These are phyloP conservation scores for Mycena chlorophos DNA, from an alignment of 768 basidiomycete species.

Conservation along the genomic window DNA sequence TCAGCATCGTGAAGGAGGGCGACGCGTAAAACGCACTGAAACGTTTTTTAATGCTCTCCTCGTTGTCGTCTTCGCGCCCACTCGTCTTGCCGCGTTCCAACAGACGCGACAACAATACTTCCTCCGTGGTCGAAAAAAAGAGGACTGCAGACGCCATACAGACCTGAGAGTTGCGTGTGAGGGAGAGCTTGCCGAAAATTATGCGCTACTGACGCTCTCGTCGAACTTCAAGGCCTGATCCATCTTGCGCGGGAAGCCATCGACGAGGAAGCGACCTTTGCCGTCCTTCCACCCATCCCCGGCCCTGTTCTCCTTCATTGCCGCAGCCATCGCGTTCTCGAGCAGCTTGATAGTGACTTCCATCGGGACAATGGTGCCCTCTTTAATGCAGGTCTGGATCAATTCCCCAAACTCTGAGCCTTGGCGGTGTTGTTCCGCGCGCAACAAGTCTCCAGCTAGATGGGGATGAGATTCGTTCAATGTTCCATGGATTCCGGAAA, in stretches of 20 bases:
- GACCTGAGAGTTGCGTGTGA: slow-evolving; percentile 48
- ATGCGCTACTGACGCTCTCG: slow-evolving; percentile 55
- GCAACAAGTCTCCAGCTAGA: slow-evolving; percentile 93
- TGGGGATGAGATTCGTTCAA: slow-evolving; percentile 11
- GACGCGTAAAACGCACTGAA: slow-evolving; percentile 60
- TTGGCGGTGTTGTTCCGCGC: slow-evolving; percentile 87
- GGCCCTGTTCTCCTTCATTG: slow-evolving; percentile 44
- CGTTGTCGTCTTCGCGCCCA: slow-evolving; percentile 94
- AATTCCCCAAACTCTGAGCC: slow-evolving; percentile 81
- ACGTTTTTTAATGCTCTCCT: slow-evolving; percentile 93
- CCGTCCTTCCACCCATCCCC: slow-evolving; percentile 68
- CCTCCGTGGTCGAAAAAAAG: slow-evolving; percentile 85
- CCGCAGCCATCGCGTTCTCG: slow-evolving; percentile 83
- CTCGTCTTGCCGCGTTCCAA: slow-evolving; percentile 91
- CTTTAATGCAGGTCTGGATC: slow-evolving; percentile 85
- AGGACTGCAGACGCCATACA: slow-evolving; percentile 79
- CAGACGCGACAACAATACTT: slow-evolving; percentile 83
- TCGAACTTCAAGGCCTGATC: slow-evolving; percentile 95
- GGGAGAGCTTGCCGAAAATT: background rate
- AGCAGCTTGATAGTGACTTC: slow-evolving; percentile 95
- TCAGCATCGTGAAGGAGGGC: background rate
- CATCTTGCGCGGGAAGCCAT: slow-evolving; percentile 98
- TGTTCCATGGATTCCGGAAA: background rate
- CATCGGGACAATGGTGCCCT: slow-evolving; percentile 94
- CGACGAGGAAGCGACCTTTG: slow-evolving; percentile 86